A percentile compares a stretch with the other conserved stretches of the same genome.
Conservation (phyloP, 805 yeast species). For the Cyberlindnera meyerae region DNA sequence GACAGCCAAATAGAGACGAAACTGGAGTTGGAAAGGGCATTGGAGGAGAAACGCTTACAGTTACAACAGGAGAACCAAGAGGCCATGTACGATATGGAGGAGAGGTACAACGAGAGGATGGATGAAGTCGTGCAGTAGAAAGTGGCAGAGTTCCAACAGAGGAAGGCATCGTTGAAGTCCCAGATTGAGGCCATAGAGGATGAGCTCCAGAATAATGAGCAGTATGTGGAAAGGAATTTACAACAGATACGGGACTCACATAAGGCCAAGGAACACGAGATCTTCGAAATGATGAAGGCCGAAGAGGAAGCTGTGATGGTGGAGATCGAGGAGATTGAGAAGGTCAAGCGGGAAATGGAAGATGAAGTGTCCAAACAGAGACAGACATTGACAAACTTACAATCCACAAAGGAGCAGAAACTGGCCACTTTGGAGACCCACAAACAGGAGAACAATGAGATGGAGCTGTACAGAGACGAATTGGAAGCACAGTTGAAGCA, state of each 20-base stretch:
- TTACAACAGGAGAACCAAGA: constrained; percentile 33
- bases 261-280: constrained; percentile 23
- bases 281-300: constrained; percentile 23
- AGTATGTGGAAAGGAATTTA: constrained; percentile 14
- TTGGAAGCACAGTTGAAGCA: constrained; percentile 6
- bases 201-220: constrained; percentile 22
- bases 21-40: constrained; percentile 26
- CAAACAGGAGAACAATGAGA: too few species aligned
- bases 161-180: constrained; percentile 25
- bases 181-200: constrained; percentile 29
- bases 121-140: constrained; percentile 35
- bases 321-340: constrained; percentile 2
- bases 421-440: too few species aligned
- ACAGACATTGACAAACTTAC: too few species aligned
- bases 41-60: constrained; percentile 18
- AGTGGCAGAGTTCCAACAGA: constrained; percentile 27
- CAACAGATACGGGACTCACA: constrained; percentile 21
- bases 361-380: too few species aligned
- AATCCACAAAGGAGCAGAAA: too few species aligned
- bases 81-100: constrained; percentile 31
- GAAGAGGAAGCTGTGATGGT: constrained; percentile 4
- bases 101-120: constrained; percentile 32
- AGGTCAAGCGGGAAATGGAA: constrained; percentile 1
- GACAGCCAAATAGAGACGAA: too few species aligned
- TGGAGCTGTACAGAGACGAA: too few species aligned